Conservation (phyloP, 1,284 basidiomycete species). For the Coniferiporia sulphurascens region DNA sequence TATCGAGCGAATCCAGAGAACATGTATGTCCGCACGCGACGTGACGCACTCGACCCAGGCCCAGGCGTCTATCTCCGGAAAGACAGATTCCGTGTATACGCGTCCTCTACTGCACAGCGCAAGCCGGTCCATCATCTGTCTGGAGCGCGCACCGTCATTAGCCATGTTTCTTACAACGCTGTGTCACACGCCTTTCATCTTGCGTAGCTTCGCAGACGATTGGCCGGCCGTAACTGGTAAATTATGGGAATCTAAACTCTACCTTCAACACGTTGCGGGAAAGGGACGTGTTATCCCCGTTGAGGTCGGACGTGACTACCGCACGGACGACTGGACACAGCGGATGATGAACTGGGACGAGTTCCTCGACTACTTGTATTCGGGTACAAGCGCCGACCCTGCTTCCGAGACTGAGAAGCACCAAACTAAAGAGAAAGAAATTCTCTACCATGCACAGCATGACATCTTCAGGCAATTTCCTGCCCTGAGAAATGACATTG, state of each 20-base stretch:
- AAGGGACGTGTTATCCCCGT: constrained; percentile 84
- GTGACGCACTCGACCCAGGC: no score
- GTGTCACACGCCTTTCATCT: constrained; percentile 62
- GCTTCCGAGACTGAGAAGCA: constrained; percentile 23
- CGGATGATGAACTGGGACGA: constrained; percentile 72
- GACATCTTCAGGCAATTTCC: constrained; percentile 85
- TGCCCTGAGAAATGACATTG: constrained; percentile 64
- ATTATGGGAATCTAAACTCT: constrained; percentile 64
- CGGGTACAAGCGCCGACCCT: constrained; percentile 21
- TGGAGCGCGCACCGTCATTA: constrained; percentile 49
- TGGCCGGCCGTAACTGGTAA: constrained; percentile 71
- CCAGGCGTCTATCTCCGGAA: neutral
- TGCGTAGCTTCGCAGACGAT: constrained; percentile 53
- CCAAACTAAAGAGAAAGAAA: constrained; percentile 8
- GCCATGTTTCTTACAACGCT: constrained; percentile 43
- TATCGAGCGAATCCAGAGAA: constrained; percentile 46
- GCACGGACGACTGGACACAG: constrained; percentile 79
- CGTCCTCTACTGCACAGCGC: constrained; percentile 18
- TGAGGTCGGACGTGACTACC: constrained; percentile 86
- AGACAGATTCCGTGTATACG: neutral
- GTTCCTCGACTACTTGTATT: constrained; percentile 58
- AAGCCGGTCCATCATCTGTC: constrained; percentile 30
- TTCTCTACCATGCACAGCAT: constrained; percentile 91
- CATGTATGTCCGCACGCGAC: constrained; percentile 32
- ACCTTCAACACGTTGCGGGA: constrained; percentile 66